A percentile compares a stretch with the other conserved stretches of the same genome.
These are phyloP conservation scores for Phlebopus sp. DNA, from an alignment of 1,284 basidiomycete species.

Conservation along the genomic window DNA sequence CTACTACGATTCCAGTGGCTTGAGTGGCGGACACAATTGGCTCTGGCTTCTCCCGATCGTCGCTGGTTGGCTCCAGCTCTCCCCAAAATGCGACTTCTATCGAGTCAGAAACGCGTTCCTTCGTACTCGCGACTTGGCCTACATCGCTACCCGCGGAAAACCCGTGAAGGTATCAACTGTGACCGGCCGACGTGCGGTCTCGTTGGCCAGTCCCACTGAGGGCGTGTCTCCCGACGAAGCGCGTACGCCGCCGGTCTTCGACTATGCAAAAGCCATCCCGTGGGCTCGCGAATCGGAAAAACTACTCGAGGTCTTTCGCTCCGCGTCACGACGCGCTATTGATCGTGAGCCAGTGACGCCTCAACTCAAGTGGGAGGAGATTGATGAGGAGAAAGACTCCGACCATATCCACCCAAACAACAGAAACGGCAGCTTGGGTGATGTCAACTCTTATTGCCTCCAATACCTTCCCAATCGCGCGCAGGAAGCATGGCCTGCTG, in stretches of 20 bases:
- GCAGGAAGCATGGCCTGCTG: conserved; percentile 13
- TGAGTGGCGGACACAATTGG: conserved; percentile 35
- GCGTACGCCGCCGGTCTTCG: conserved; percentile 22
- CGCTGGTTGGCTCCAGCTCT: conserved; percentile 36
- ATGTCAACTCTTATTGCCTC: conserved; percentile 8
- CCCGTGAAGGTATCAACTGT: neutral
- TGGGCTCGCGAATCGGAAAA: conserved; percentile 22
- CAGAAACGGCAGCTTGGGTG: conserved; percentile 10
- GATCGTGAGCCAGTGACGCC: conserved; percentile 7
- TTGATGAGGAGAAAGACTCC: neutral
- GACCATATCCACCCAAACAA: conserved; percentile 10
- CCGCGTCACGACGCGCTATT: conserved; percentile 13
- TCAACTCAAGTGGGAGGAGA: conserved; percentile 6
- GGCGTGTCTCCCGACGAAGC: conserved; percentile 15
- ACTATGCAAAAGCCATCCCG: conserved; percentile 23
- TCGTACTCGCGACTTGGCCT: conserved; percentile 27
- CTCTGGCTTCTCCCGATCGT: conserved; percentile 39
- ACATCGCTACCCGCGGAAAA: conserved; percentile 20
- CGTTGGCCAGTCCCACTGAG: neutral
- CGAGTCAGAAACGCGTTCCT: conserved; percentile 28
- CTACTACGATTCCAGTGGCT: conserved; percentile 30
- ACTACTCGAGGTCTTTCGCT: conserved; percentile 16
- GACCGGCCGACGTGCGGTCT: conserved; percentile 1
- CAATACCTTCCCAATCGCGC: neutral
- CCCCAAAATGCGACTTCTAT: conserved; percentile 33